Base-by-base conservation (phyloP, 1,284 basidiomycete genomes). In the Cutaneotrichosporon arboriforme region DNA sequence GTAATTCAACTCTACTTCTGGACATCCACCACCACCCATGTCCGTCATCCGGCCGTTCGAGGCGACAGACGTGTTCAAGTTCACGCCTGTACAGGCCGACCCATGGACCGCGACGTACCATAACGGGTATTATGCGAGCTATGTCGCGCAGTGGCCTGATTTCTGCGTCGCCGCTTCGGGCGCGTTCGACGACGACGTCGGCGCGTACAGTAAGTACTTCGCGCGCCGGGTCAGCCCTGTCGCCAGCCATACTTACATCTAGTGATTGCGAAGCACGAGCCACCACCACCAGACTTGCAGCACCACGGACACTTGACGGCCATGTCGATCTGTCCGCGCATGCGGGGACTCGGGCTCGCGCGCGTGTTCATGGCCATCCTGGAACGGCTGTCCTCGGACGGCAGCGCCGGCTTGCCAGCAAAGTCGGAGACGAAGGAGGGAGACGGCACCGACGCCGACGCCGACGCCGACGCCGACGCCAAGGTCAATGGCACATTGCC, bases 91-190 rank as follows among this genome's bases (percentile, higher is more conserved):
- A 60, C 79, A 79, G 55, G 68, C 76, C 26, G 78, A 79, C 59
- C 64, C 76, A 21, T 79, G 78, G 77, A 79, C 78, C n/a, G 78
- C 78, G 40, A 79, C 78, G 65, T 74, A 74, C 57, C 65, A 68
- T 49, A 69, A 58, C 41, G 69, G 68, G 21, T 74, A 74, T 57
- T 74, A 74, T 46, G 57, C 67, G 10, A 63, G 52, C n/a, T 74
- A 74, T 40, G 55, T 65, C 17, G 69, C 69, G 5, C 64, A 66
- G 57, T 73, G 70, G 70, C 72, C 72, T 5, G 65, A 69, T 20
- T 64, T 68, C 39, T 73, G 71, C 51, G 52, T 69, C 5, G 51
- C 67, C 4, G 61, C 63, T 4, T 49, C 56, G 41, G 62, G 63
- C 23, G 60, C 68, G 2, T 66, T 60, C 35, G 67, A 52, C 18